Base-by-base conservation (phyloP, 169 alveolate genomes). In the Plasmodium coatneyi region DNA sequence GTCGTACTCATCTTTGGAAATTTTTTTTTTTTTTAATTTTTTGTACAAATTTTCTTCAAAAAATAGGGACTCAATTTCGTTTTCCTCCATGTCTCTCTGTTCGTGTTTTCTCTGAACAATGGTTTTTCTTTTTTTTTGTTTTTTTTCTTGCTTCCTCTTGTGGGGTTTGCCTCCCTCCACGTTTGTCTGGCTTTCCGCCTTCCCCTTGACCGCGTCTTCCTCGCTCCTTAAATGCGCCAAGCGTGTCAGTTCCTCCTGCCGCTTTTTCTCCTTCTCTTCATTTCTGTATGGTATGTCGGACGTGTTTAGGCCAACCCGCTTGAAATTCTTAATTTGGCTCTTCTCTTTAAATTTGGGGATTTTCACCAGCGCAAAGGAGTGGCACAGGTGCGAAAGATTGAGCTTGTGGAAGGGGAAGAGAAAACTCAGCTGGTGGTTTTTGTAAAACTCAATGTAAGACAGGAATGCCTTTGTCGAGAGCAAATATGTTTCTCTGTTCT, bases 11-110 rank as follows among this genome's bases (percentile, higher is more conserved):
- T 86, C 93, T 32, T 72, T 54, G 14, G 93, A 76, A 16, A 86
- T 86, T 86, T 86, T 86, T 84, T 84, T 84, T 84, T 84, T 84
- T 86, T 86, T 86, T 74, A 86, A 76, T 52, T 86, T 86, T 74
- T 86, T 86, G 46, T 74, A 86, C 19, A 86, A 74, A 5, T 74
- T 86, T 72, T 86, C 93, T 86, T 86, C 93, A 76, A 49, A 86
- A 54, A 86, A 76, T 74, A 86, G 43, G 5, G 84, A 72, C 19
- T 86, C 93, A 46, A 86, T 86, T 86, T 86, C 93, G 49, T 86
- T 76, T 86, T 86, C 76, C 30, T 86, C 93, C 80, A 86, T 34
- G 41, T 86, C 86, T 66, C 93, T 74, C 76, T 86, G 54, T 86
- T 86, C 93, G n/a, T 54, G 93, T 86, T 76, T 86, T 74, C 49